These are phyloP conservation scores for Litchi chinensis DNA, from an alignment of 345 rosid species.

Conservation along the genomic window DNA sequence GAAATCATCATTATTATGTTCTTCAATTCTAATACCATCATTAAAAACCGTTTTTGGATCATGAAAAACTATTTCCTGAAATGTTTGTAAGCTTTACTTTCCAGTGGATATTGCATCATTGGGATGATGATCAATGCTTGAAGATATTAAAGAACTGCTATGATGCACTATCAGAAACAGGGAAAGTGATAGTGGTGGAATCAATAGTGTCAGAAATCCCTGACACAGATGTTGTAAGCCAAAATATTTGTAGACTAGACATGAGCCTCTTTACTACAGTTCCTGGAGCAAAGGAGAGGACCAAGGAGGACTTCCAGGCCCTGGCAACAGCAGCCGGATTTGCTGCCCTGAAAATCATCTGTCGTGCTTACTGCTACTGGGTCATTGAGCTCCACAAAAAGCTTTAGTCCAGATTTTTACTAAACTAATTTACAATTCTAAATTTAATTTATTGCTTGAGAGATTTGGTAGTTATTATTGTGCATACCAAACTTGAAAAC, in stretches of 20 bases:
- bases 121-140: constrained; percentile 40
- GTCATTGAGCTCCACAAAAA: constrained; percentile 32
- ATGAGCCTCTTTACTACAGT: constrained; percentile 19
- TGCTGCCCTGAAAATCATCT: constrained; percentile 11
- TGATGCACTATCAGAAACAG: constrained; percentile 32
- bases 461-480: background rate
- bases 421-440: background rate
- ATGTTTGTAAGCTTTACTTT: background rate
- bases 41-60: background rate
- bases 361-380: constrained; percentile 32
- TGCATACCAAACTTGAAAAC: no score
- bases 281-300: constrained; percentile 44
- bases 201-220: constrained; percentile 19
- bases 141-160: constrained; percentile 40
- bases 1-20: no score
- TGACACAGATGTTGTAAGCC: constrained; percentile 4
- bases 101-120: constrained; percentile 42
- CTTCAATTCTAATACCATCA: background rate
- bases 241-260: constrained; percentile 24
- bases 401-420: background rate
- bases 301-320: constrained; percentile 25
- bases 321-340: constrained; percentile 37
- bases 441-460: no score
- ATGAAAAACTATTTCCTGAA: background rate
- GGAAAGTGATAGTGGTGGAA: constrained; percentile 40